Percentiles rank a stretch among this genome's conserved stretches.
Conservation (phyloP, 1,139 yeast genomes). For the Scheffersomyces insectosa region DNA sequence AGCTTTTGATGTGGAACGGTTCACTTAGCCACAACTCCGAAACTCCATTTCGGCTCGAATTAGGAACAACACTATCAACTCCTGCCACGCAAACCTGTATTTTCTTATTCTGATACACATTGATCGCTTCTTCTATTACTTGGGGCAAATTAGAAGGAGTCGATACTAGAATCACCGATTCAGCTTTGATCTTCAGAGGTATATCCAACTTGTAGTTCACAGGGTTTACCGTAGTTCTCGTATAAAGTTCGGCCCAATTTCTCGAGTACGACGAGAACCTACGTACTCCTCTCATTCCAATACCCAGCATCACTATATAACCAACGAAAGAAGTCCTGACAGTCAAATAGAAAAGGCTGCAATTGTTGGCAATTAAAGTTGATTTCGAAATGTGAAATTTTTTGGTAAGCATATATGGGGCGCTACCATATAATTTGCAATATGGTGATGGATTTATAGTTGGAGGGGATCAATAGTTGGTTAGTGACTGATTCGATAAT, state of each 20-base stretch:
- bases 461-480: too few species aligned
- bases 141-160: slow-evolving; percentile 45
- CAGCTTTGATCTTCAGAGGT: slow-evolving; percentile 9
- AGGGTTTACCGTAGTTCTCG: slow-evolving; percentile 13
- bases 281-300: neutral
- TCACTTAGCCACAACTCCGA: slow-evolving; percentile 51
- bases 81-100: slow-evolving; percentile 52
- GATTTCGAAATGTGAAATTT: too few species aligned
- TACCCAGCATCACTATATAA: too few species aligned
- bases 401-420: too few species aligned
- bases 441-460: too few species aligned
- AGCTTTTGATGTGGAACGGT: slow-evolving; percentile 21
- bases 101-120: slow-evolving; percentile 24
- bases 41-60: slow-evolving; percentile 41
- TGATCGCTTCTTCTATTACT: slow-evolving; percentile 34
- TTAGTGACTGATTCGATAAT: too few species aligned
- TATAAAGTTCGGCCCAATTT: neutral
- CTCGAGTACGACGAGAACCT: slow-evolving; percentile 3
- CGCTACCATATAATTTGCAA: too few species aligned
- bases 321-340: too few species aligned
- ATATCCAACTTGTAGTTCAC: slow-evolving; percentile 4
- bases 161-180: slow-evolving; percentile 26
- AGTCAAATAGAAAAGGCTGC: too few species aligned
- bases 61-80: slow-evolving; percentile 44
- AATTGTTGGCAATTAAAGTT: too few species aligned